phyloP scores from a whole-genome alignment of 2,329 filamentous ascomycete species.

The Penicillium rolfsii region DNA sequence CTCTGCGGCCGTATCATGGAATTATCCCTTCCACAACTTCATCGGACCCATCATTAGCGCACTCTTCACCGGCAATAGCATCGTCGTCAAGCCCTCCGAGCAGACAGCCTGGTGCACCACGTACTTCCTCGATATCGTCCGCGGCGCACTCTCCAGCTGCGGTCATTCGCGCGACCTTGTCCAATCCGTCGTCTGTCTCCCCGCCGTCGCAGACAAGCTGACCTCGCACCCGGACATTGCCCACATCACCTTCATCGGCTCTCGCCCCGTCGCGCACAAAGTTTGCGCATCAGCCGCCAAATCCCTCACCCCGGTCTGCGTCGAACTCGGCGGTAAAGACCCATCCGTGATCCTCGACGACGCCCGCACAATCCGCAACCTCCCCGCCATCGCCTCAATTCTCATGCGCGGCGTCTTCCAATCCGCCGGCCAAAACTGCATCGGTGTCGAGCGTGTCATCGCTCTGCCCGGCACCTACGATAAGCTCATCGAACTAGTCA shows the following conservation, averaged over 20 bases:
- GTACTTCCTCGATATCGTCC: conserved; percentile 80
- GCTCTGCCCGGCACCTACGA: conserved; percentile 77
- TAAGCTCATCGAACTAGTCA: conserved; percentile 69
- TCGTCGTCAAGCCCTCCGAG: conserved; percentile 93
- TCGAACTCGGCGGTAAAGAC: conserved; percentile 95
- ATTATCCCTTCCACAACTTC: conserved; percentile 95
- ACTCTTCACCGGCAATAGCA: conserved; percentile 86
- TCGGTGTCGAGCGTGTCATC: conserved; percentile 92
- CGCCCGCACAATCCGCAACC: conserved; percentile 56
- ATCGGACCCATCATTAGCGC: conserved; percentile 88
- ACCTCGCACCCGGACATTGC: conserved; percentile 82
- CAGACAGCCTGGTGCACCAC: conserved; percentile 89
- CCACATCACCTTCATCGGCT: conserved; percentile 96
- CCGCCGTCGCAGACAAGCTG: conserved; percentile 75
- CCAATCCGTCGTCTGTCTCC: conserved; percentile 86
- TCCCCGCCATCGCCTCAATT: conserved; percentile 75
- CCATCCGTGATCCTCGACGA: conserved; percentile 88
- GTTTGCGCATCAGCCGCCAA: conserved; percentile 86
- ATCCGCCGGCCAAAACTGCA: conserved; percentile 94
- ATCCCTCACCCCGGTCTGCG: conserved; percentile 80
- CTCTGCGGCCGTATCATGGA: conserved; percentile 92
- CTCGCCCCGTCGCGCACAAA: conserved; percentile 79
- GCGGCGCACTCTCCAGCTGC: conserved; percentile 77
- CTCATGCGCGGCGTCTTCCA: conserved; percentile 94
- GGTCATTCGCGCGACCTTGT: conserved; percentile 81